Evolutionary conservation across 106 monocot species (phyloP).

Genomic region (Phalaenopsis aphrodite): DNA sequence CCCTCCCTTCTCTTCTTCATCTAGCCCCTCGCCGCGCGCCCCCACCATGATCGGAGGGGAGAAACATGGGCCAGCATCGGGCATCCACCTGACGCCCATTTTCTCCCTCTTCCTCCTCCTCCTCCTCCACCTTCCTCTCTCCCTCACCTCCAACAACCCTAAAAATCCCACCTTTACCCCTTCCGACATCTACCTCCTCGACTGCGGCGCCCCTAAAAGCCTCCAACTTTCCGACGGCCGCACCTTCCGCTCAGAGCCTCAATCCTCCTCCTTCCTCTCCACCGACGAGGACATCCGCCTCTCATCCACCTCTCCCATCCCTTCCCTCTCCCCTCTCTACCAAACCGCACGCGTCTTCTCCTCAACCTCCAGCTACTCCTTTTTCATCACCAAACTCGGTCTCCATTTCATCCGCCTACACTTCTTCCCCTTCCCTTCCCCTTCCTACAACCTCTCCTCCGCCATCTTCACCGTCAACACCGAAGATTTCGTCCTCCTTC

Average conservation of each 20-base stretch:
- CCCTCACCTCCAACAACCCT: background rate
- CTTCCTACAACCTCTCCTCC: constrained; percentile 49
- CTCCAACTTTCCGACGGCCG: constrained; percentile 21
- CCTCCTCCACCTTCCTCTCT: background rate
- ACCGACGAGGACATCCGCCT: constrained; percentile 55
- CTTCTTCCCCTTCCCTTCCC: constrained; percentile 40
- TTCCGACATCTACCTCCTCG: constrained; percentile 52
- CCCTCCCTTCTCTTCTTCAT: background rate
- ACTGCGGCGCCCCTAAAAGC: constrained; percentile 45
- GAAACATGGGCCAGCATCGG: background rate
- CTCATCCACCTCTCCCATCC: constrained; percentile 6
- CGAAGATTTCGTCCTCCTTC: constrained; percentile 60
- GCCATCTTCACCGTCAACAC: constrained; percentile 58
- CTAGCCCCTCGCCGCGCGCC: background rate
- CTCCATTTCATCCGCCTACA: constrained; percentile 70
- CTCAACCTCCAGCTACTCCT: constrained; percentile 53
- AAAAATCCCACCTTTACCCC: background rate
- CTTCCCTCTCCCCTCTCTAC: constrained; percentile 28
- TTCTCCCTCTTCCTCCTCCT: constrained; percentile 10
- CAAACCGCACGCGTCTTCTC: constrained; percentile 45
- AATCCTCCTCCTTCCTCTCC: constrained; percentile 28
- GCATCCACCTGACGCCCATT: background rate
- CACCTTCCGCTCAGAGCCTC: background rate
- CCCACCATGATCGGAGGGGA: constrained; percentile 7
- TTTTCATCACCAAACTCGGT: constrained; percentile 57